These are phyloP conservation scores for Cryptococcus maquisensis DNA, from an alignment of 1,284 basidiomycete species.

Conservation along the genomic window DNA sequence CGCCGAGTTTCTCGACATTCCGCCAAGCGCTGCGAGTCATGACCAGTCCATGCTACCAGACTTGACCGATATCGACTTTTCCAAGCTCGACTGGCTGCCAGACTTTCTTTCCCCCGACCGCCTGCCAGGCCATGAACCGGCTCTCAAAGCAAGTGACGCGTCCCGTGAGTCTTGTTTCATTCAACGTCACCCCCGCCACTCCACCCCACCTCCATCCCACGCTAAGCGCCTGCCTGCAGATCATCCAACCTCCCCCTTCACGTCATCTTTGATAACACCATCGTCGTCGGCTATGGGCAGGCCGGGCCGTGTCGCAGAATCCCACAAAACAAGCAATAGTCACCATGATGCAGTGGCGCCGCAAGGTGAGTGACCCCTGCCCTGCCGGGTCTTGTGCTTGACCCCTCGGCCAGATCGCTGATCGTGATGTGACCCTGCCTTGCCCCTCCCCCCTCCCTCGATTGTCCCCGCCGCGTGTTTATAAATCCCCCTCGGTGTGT, in stretches of 20 bases:
- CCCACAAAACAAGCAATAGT: no score
- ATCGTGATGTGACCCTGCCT: neutral
- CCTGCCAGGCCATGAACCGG: neutral
- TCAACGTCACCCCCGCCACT: neutral
- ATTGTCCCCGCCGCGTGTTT: neutral
- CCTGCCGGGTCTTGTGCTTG: neutral
- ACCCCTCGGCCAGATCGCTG: neutral
- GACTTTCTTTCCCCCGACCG: neutral
- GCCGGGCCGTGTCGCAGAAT: no score
- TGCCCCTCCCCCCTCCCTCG: neutral
- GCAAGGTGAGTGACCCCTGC: neutral
- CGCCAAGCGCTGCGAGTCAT: slow-evolving; percentile 2
- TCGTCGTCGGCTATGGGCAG: neutral
- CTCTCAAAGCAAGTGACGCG: neutral
- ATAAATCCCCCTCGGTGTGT: no score
- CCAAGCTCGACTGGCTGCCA: neutral
- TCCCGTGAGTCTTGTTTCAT: neutral
- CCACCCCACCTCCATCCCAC: no score
- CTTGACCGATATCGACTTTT: slow-evolving; percentile 4
- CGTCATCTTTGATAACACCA: neutral
- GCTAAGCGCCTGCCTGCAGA: neutral
- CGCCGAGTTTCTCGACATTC: slow-evolving; percentile 10
- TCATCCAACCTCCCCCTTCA: neutral
- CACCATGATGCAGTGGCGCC: neutral
- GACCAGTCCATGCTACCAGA: slow-evolving; percentile 1